Evolutionary conservation across 768 basidiomycete genomes (phyloP).

Genomic region (Thelephora aurantiotincta): DNA sequence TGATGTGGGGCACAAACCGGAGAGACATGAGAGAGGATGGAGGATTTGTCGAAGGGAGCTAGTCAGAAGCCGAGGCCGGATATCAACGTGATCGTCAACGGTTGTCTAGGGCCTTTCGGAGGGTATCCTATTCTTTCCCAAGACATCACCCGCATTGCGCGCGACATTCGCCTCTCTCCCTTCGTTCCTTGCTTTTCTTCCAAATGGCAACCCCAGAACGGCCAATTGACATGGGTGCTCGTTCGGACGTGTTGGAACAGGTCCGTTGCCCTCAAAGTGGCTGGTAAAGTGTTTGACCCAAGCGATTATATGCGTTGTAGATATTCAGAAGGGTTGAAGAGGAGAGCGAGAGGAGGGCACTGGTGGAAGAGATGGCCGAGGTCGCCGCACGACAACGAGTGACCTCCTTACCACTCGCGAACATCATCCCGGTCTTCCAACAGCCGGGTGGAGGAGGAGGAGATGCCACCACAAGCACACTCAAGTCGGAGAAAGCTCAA

Average conservation of each 20-base stretch:
- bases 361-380: slow-evolving; percentile 16
- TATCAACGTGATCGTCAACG: not conserved
- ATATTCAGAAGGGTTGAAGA: slow-evolving; percentile 45
- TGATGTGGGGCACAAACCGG: slow-evolving; percentile 44
- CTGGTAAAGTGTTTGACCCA: not conserved
- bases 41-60: not conserved
- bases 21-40: slow-evolving; percentile 8
- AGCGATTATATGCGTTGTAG: slow-evolving; percentile 16
- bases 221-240: not conserved
- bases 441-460: no score
- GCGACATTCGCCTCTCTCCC: slow-evolving; percentile 3
- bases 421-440: no score
- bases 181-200: not conserved
- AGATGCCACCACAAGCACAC: no score
- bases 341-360: slow-evolving; percentile 37
- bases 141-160: not conserved
- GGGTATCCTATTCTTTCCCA: not conserved
- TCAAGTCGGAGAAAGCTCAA: not conserved
- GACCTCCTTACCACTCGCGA: no score
- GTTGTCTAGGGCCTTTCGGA: not conserved
- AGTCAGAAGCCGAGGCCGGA: not conserved
- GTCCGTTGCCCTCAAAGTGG: not conserved
- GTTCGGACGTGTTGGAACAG: slow-evolving; percentile 8
- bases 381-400: not conserved
- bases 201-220: slow-evolving; percentile 6